Evolutionary conservation across 2,329 filamentous ascomycete species (phyloP).

Genomic region (Penicillium fuscoglaucum): DNA sequence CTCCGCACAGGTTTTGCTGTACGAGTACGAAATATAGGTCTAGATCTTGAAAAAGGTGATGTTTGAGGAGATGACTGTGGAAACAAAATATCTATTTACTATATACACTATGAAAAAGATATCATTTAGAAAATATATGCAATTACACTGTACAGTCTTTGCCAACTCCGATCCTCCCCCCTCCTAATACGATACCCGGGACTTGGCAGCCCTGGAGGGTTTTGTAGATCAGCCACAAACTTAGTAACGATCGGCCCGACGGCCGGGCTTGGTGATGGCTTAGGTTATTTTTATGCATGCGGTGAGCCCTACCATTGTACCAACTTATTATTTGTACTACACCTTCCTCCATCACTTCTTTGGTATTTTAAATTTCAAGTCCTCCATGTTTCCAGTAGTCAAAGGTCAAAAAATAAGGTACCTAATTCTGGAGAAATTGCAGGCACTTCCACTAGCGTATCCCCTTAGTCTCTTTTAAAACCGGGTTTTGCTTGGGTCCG

Average conservation of each 20-base stretch:
- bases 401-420: not conserved
- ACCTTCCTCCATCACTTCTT: not conserved
- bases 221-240: slow-evolving; percentile 25
- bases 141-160: not conserved
- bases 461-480: slow-evolving; percentile 11
- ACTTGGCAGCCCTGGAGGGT: slow-evolving; percentile 22
- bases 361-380: no score
- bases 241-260: slow-evolving; percentile 21
- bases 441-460: slow-evolving; percentile 2
- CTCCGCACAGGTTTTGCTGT: slow-evolving; percentile 10
- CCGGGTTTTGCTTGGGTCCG: slow-evolving; percentile 13
- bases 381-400: no score
- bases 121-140: not conserved
- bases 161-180: slow-evolving; percentile 5
- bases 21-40: not conserved
- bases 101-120: not conserved
- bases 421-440: not conserved
- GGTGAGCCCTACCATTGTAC: slow-evolving; percentile 1
- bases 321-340: not conserved
- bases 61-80: not conserved
- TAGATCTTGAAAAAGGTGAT: not conserved
- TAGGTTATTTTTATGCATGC: slow-evolving; percentile 14
- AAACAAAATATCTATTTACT: not conserved
- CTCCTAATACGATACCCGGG: slow-evolving; percentile 15
- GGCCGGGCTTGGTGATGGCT: slow-evolving; percentile 16